Conservation (phyloP, 2,329 filamentous ascomycete genomes). For the Thielaviopsis punctulata region DNA sequence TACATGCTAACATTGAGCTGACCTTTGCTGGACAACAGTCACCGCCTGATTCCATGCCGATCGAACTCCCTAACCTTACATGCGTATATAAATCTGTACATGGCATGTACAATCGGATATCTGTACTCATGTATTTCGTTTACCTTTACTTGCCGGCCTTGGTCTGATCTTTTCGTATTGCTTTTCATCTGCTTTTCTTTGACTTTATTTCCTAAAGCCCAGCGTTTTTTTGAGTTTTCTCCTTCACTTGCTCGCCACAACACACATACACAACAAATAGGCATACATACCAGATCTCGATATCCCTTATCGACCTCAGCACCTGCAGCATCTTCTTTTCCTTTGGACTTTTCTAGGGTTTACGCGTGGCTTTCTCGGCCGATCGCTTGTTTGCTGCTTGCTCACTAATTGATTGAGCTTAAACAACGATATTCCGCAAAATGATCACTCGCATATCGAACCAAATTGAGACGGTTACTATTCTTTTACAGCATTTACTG, state of each 20-base stretch:
- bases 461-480: background rate
- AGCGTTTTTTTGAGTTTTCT: too few relatives aligned
- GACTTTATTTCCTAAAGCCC: too few relatives aligned
- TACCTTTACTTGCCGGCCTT: background rate
- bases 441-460: slow-evolving; percentile 10
- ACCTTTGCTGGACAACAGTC: background rate
- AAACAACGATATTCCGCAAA: slow-evolving; percentile 1
- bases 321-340: background rate
- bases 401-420: background rate
- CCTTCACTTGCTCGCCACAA: background rate
- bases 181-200: background rate
- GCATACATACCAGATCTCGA: background rate
- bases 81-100: too few relatives aligned
- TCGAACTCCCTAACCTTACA: background rate
- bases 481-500: background rate
- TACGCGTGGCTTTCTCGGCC: background rate
- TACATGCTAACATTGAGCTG: background rate
- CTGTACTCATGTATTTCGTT: too few relatives aligned
- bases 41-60: background rate
- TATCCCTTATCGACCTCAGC: background rate
- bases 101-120: too few relatives aligned
- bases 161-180: background rate
- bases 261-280: background rate
- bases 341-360: too few relatives aligned
- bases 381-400: background rate